Evolutionary conservation across 495 filamentous ascomycete genomes (phyloP), one percentile per base, ranked within the genome.

Genomic region (Jackrogersella minutella): DNA sequence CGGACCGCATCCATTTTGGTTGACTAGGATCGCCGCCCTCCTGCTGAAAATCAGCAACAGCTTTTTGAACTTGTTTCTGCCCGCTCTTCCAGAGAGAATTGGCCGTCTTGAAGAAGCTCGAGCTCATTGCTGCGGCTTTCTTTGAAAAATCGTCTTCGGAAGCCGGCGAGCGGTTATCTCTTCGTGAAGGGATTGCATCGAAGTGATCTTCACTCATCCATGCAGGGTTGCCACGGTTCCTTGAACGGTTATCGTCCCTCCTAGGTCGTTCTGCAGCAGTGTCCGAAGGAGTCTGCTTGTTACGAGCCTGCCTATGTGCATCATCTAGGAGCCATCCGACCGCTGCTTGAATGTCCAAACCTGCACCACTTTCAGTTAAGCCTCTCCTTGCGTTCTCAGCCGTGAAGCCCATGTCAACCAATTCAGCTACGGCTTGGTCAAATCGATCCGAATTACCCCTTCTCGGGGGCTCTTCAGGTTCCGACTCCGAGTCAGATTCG

Each of bases 351-450:
- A 98, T 86, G 75, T 97, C 87, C 0, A 88, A 78, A 17, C 93
- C 93, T 8, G 86, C 87, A 6, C 90, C 85, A 10, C 91, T 98
- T 72, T 91, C 88, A 10, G 84, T 84, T 6, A 99, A 78, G 39
- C 93, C 96, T 62, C 87, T 81, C 59, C 84, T 85, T 19, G 96
- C 86, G 59, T 92, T 93, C 41, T 95, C 90, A 0, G 87, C 84
- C 0, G 90, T 86, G 60, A 99, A 99, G 21, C 95, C 95, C 88
- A 98, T 97, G 68, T 98, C 94, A 8, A 98, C 88, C 16, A 99
- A 76, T 71, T 97, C 93, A 1, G 93, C 93, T 55, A 98, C 85
- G 3, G 93, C 92, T 51, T 84, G 85, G 73, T 97, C 93, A 44
- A 87, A 87, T 7, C 88, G 90, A 71, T 89, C 88, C 8, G 67